phyloP scores from a whole-genome alignment of 78 protist species.

The Dictyostelium citrinum region DNA sequence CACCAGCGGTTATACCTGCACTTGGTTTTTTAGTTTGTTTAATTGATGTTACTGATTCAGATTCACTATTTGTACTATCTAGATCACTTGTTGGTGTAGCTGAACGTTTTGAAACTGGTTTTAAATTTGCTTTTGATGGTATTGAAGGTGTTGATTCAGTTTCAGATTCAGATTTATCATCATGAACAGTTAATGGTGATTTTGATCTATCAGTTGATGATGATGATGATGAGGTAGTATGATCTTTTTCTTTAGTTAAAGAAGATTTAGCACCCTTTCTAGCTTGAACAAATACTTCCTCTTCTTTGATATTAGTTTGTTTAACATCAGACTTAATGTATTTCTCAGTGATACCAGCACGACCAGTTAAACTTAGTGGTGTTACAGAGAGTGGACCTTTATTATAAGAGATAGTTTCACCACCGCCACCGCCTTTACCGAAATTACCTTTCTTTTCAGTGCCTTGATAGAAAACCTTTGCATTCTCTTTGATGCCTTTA shows the following conservation, averaged over 20 bases:
- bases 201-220: background rate
- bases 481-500: constrained; percentile 69
- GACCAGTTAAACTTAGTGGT: constrained; percentile 31
- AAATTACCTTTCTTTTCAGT: constrained; percentile 34
- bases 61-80: background rate
- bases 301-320: constrained; percentile 2
- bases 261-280: background rate
- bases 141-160: background rate
- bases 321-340: constrained; percentile 58
- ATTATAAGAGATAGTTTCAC: constrained; percentile 32
- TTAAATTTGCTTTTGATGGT: background rate
- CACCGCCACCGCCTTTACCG: constrained; percentile 22
- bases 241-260: background rate
- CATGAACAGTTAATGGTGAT: background rate
- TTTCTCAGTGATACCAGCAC: constrained; percentile 73
- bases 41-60: background rate
- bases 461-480: constrained; percentile 66
- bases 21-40: background rate
- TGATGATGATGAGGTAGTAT: background rate
- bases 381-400: constrained; percentile 64
- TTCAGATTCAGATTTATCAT: background rate
- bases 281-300: background rate
- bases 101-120: constrained; percentile 7
- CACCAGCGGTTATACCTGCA: background rate
- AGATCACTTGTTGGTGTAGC: background rate